Percentiles rank a stretch among this genome's conserved stretches.
phyloP scores from a whole-genome alignment of 2,329 filamentous ascomycete genomes.

The Fusarium pilosicola region DNA sequence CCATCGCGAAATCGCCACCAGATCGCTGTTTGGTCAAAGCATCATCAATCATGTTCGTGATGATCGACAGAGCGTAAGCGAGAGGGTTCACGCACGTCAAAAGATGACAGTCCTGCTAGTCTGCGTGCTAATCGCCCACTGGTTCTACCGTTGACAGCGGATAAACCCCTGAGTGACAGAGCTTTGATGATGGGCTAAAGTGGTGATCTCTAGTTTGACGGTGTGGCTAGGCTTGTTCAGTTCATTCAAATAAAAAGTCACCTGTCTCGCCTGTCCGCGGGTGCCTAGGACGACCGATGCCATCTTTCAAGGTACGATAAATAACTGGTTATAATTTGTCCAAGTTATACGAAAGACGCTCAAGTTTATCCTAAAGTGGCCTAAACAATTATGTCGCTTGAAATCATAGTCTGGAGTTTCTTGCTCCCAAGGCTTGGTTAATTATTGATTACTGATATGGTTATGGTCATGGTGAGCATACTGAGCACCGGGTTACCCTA shows the following conservation, averaged over 20 bases:
- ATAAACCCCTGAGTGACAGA: background rate
- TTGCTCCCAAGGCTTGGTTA: background rate
- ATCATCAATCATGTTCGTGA: background rate
- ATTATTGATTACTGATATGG: background rate
- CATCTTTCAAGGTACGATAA: background rate
- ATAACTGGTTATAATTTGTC: background rate
- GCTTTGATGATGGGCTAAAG: background rate
- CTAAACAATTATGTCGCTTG: background rate
- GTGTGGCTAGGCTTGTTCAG: background rate
- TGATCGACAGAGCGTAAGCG: background rate
- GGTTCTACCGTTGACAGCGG: slow-evolving; percentile 23
- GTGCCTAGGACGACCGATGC: background rate
- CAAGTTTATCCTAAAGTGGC: background rate
- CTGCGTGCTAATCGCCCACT: slow-evolving; percentile 4
- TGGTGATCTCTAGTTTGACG: background rate
- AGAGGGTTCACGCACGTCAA: background rate
- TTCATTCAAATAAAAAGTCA: background rate
- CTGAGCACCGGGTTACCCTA: background rate
- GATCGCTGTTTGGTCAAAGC: background rate
- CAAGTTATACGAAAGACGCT: no score
- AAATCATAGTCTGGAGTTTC: background rate
- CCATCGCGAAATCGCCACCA: background rate
- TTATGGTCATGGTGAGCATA: background rate
- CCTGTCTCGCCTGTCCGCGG: background rate
- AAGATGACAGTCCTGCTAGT: background rate